These are phyloP conservation scores for Komagataella mondaviorum DNA, from an alignment of 805 yeast genomes.

Conservation along the genomic window DNA sequence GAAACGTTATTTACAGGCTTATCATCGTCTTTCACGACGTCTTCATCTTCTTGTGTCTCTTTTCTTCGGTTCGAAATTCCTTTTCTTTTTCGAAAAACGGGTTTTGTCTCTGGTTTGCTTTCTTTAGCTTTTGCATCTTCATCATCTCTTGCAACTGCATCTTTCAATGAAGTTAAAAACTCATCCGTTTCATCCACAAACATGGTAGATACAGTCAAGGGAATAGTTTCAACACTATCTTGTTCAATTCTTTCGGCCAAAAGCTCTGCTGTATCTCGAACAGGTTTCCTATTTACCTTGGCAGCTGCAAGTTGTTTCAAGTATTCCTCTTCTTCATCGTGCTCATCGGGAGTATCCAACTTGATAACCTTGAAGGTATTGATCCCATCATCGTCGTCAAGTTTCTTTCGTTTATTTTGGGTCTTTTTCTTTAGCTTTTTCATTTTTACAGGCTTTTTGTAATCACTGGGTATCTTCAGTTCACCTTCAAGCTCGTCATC, in stretches of 20 bases:
- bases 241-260: conserved; percentile 1
- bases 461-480: not conserved
- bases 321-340: conserved; percentile 12
- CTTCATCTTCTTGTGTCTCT: conserved; percentile 16
- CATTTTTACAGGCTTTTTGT: conserved; percentile 15
- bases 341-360: conserved; percentile 12
- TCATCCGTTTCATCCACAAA: conserved; percentile 21
- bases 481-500: conserved; percentile 1
- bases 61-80: not conserved
- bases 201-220: conserved; percentile 7
- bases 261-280: conserved; percentile 7
- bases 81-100: not conserved
- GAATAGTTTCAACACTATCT: not conserved
- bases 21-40: not conserved
- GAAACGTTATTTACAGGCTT: conserved; percentile 8
- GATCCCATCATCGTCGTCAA: conserved; percentile 8
- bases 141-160: conserved; percentile 3
- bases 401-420: conserved; percentile 6
- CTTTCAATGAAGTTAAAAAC: conserved; percentile 16
- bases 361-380: conserved; percentile 9
- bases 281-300: conserved; percentile 16
- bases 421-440: conserved; percentile 15
- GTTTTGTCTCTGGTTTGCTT: conserved; percentile 7
- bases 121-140: conserved; percentile 10
- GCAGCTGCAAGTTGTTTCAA: conserved; percentile 14